Conservation (phyloP, 2,329 filamentous ascomycete genomes). For the Trichophyton benhamiae region DNA sequence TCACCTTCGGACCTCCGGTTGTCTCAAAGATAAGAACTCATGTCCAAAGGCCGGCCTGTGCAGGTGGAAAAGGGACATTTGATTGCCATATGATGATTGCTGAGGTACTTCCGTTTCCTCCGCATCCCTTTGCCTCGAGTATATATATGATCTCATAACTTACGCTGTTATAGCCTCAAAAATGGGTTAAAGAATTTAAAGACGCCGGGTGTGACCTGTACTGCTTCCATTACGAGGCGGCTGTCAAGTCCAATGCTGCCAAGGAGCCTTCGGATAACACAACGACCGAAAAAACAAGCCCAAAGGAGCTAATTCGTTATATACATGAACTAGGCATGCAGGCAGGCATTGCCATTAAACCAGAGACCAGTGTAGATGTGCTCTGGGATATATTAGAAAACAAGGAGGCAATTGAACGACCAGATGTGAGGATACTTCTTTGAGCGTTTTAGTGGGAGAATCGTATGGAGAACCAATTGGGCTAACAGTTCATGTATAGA, state of each 20-base stretch:
- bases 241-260: constrained; percentile 61
- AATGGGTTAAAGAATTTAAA: constrained; percentile 94
- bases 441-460: not conserved
- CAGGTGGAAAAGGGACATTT: constrained; percentile 76
- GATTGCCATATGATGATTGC: constrained; percentile 99
- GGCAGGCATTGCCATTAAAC: constrained; percentile 92
- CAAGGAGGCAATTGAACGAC: constrained; percentile 58
- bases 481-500: constrained; percentile 43
- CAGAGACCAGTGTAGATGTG: constrained; percentile 78
- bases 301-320: constrained; percentile 73
- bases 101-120: constrained; percentile 49
- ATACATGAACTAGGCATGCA: constrained; percentile 82
- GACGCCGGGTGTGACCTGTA: constrained; percentile 94
- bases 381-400: constrained; percentile 80
- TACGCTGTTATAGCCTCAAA: constrained; percentile 60
- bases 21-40: constrained; percentile 86
- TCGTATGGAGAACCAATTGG: not conserved
- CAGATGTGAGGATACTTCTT: constrained; percentile 57
- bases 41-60: constrained; percentile 59
- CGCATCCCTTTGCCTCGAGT: not conserved
- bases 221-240: constrained; percentile 99
- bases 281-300: constrained; percentile 58
- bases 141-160: not conserved
- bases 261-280: constrained; percentile 60
- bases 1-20: constrained; percentile 90